phyloP scores from a whole-genome alignment of 495 filamentous ascomycete species.

The Rostrohypoxylon terebratum region DNA sequence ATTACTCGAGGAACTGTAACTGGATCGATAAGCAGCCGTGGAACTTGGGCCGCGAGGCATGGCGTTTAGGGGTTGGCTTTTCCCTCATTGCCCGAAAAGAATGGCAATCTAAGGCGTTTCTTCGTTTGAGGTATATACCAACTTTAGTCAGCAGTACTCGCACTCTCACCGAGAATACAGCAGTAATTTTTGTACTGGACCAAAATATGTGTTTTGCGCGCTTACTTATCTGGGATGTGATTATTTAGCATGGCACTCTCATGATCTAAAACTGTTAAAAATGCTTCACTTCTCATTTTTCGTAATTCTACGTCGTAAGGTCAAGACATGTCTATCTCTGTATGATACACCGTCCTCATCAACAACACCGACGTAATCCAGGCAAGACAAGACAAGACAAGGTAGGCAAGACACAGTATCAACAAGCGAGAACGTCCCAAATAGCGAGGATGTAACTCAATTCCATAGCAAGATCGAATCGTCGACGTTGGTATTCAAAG shows the following conservation, averaged over 20 bases:
- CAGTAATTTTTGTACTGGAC: neutral
- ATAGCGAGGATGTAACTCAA: neutral
- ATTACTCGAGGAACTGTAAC: constrained; percentile 6
- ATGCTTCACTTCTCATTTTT: neutral
- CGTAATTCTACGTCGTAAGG: neutral
- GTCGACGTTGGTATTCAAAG: constrained; percentile 19
- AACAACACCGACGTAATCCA: constrained; percentile 4
- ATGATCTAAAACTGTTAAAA: neutral
- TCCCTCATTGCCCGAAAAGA: constrained; percentile 37
- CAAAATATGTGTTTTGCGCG: neutral
- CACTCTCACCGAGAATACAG: neutral
- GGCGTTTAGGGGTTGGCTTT: constrained; percentile 14
- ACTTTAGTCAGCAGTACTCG: constrained; percentile 1
- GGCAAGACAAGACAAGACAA: constrained; percentile 3
- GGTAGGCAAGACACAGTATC: neutral
- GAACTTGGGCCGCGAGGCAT: constrained; percentile 32
- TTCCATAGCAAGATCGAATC: neutral
- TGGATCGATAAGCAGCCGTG: constrained; percentile 15
- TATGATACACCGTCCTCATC: neutral
- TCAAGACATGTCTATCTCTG: constrained; percentile 5
- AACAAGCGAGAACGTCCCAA: neutral
- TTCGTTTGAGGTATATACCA: constrained; percentile 25
- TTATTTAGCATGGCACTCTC: neutral
- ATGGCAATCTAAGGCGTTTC: constrained; percentile 21
- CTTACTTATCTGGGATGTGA: neutral